These are phyloP conservation scores for Rhododendron kiyosumense DNA, from an alignment of 148 eudicot genomes.

Conservation along the genomic window DNA sequence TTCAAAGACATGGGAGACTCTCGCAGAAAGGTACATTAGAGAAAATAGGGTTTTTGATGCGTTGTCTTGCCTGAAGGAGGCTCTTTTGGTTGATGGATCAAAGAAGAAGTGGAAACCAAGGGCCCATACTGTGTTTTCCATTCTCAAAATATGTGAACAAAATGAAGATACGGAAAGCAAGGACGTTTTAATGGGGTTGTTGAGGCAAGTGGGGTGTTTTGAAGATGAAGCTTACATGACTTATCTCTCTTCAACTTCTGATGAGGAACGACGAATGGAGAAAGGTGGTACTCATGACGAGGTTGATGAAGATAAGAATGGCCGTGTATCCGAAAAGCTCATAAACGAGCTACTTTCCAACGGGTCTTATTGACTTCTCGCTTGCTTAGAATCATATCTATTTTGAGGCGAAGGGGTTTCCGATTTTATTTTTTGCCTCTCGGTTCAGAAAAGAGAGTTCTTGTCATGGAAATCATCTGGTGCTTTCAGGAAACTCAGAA, in stretches of 20 bases:
- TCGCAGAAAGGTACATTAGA: slow-evolving; percentile 49
- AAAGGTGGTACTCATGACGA: slow-evolving; percentile 13
- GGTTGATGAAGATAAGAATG: slow-evolving; percentile 24
- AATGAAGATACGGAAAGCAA: slow-evolving; percentile 42
- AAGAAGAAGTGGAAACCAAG: slow-evolving; percentile 60
- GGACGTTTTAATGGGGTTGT: slow-evolving; percentile 43
- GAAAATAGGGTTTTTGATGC: slow-evolving; percentile 53
- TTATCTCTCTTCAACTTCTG: slow-evolving; percentile 17
- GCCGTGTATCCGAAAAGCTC: slow-evolving; percentile 37
- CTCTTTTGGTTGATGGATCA: slow-evolving; percentile 34
- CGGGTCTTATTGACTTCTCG: neutral
- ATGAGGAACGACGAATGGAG: slow-evolving; percentile 13
- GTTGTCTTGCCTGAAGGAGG: slow-evolving; percentile 62
- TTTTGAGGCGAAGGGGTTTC: neutral
- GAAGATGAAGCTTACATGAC: slow-evolving; percentile 49
- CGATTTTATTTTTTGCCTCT: no score
- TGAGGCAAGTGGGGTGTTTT: slow-evolving; percentile 56
- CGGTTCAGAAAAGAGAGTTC: neutral
- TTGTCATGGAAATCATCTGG: neutral
- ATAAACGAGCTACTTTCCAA: slow-evolving; percentile 23
- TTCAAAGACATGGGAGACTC: slow-evolving; percentile 65
- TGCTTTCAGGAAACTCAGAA: no score
- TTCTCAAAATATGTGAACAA: slow-evolving; percentile 51
- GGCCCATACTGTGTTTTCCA: slow-evolving; percentile 31
- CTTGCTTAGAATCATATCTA: neutral